Base-by-base conservation (phyloP, 2,329 filamentous ascomycete genomes). In the Aspergillus brunneoviolaceus region DNA sequence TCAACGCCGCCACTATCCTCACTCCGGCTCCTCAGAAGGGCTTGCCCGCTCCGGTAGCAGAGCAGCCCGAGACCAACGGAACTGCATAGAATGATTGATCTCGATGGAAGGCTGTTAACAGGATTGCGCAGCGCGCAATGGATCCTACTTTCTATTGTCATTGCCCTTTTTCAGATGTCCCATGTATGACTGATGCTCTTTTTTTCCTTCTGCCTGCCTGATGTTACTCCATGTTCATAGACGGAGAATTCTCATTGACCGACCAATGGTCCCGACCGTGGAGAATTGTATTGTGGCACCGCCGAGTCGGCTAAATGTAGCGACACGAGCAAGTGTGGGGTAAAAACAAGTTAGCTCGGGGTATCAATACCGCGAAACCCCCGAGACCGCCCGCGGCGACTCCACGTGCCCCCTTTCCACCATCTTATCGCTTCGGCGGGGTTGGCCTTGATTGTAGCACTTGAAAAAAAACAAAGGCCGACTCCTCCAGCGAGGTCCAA, bases 1-100 rank as follows among this genome's bases (percentile, higher is more conserved):
- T 96, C 57, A 86, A 92, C 47, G 90, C 91, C 5, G 81, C 86
- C 51, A 85, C 87, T 58, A 84, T 96, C 16, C 79, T 96, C 58
- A 90, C 85, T 55, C 89, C 91, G 21, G 87, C 73, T 69, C 89
- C 77, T 11, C 72, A 74, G 62, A 81, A 71, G 76, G 77, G 69
- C 64, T 78, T 72, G 67, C 80, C 75, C 68, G 75, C 68, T 14
- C 72, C 73, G 52, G 69, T 51, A 16, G 70, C 72, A 19, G 62
- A 64, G 47, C 63, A 67, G 55, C 56, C 66, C 27, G 56, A 63
- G n/a, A 45, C 57, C 19, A 75, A 72, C 27, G 65, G 66, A 29
- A 50, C 63, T 14, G 55, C 60, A 29, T 45, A 48, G n/a, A 16
- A 11, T 47, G 21, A 9, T 27, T 14, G 19, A 21, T 21, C 47